Evolutionary conservation across 2,329 filamentous ascomycete species (phyloP).

Genomic region (Talaromyces sp.): DNA sequence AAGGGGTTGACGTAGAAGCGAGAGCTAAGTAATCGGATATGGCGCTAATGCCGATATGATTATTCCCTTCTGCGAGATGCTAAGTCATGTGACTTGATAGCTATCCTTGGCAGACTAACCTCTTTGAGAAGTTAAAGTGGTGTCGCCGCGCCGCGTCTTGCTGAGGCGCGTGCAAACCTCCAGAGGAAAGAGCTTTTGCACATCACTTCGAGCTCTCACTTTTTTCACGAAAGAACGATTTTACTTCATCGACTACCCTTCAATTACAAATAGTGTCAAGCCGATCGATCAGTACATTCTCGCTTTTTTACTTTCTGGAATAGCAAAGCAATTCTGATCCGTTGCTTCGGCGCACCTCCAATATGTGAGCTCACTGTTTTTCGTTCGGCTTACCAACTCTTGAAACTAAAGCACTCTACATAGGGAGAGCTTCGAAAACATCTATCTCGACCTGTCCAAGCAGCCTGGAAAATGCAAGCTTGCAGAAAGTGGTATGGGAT

Average conservation of each 20-base stretch:
- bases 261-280: not conserved
- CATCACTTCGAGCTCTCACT: not conserved
- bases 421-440: conserved; percentile 94
- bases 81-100: not conserved
- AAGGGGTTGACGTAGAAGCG: not conserved
- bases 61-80: not conserved
- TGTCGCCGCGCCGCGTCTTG: conserved; percentile 16
- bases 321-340: not conserved
- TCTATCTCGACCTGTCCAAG: conserved; percentile 93
- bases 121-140: conserved; percentile 15
- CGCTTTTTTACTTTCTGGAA: not conserved
- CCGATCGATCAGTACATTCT: not conserved
- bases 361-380: conserved; percentile 31
- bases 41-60: not conserved
- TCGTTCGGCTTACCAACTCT: not conserved
- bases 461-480: conserved; percentile 91
- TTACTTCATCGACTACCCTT: not conserved
- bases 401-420: conserved; percentile 8
- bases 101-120: conserved; percentile 7
- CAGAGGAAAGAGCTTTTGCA: conserved; percentile 11
- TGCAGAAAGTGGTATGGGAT: conserved; percentile 89
- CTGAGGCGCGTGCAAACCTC: conserved; percentile 4
- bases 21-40: too few relatives aligned
- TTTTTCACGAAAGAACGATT: not conserved
- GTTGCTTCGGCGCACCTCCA: conserved; percentile 30